Base-by-base conservation (phyloP, 441 rosid genomes). In the Bruguiera hainesii region DNA sequence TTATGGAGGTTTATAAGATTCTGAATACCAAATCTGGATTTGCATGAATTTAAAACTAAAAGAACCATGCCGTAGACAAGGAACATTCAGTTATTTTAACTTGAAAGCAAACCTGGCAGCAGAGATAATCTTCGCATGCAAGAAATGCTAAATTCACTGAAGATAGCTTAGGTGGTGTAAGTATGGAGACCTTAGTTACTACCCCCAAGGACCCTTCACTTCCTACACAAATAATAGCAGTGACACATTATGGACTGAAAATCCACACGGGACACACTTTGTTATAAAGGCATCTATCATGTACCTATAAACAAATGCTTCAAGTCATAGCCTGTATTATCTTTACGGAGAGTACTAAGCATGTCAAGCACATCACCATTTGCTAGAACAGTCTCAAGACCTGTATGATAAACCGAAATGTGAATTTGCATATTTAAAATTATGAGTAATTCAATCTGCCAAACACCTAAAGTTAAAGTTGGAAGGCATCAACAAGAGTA, bases 141-240 rank as follows among this genome's bases (percentile, higher is more conserved):
- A 94, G 86, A 75, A 94, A 94, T 69, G 99, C 96, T 76, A 91
- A 60, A 72, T 91, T 90, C 60, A 91, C 88, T 13, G 97, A 86
- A 66, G 97, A 81, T 69, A 91, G 67, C 79, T 88, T 90, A 48
- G 91, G 84, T 67, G 93, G 99, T 52, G 97, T 88, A 63, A 87
- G 87, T 71, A 91, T 84, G 60, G 98, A 95, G 69, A 90, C 90
- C 84, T 91, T 95, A 30, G 99, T 95, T 63, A 95, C 90, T 76
- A 94, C 81, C 66, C 98, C 98, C 82, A 91, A 77, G 70, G 99
- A 91, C 74, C 98, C 98, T 82, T 95, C 98, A 81, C 98, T 85
- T 69, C 98, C 98, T 89, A 71, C 77, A 60, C 48, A 49, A 63
- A 35, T 31, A 37, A 74, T 50, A 64, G 66, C 21, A 75, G 55